Evolutionary conservation across 306 rosid species (phyloP), one percentile per base, ranked within the genome.

Genomic region (Pachyrhizus erosus): DNA sequence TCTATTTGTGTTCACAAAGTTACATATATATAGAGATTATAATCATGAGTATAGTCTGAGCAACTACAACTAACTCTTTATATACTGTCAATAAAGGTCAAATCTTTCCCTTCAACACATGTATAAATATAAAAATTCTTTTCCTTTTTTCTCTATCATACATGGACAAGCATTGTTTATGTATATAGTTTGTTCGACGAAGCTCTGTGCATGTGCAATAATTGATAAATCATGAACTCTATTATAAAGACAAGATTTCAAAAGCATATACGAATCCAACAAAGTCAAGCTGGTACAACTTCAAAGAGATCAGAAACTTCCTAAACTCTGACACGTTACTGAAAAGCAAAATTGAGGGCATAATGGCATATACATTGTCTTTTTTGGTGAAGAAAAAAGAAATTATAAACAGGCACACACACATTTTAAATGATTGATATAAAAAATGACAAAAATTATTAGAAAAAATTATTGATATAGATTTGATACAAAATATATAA

Each of bases 231-330:
- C 73, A 60, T 21, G 0, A 11, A 12, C 23, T 2, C 43, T 18
- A 9, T 64, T 43, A 75, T 26, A 34, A 74, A 75, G 81, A 69
- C 68, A 84, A 77, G 49, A 51, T 68, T 70, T 55, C 14, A 12
- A 24, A 27, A 65, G 52, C 87, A 80, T 76, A 68, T 73, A 86
- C 51, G 39, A 54, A 75, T 49, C n/a, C 1, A 27, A 39, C 40
- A 17, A 34, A 27, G 78, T 77, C 67, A 34, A 87, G 84, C 81
- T 10, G 13, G 84, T 82, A 84, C 86, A 84, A 81, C 75, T 73
- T 62, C 70, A 82, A 86, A 77, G 60, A 84, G 80, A 89, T 84
- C 77, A 70, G 82, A 80, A 81, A 75, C 81, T 81, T 76, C 83
- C 42, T 74, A 61, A 73, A 48, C 83, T 82, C 92, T 83, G 83